Conservation (phyloP, 2,329 filamentous ascomycete genomes). For the Colletotrichum horii region DNA sequence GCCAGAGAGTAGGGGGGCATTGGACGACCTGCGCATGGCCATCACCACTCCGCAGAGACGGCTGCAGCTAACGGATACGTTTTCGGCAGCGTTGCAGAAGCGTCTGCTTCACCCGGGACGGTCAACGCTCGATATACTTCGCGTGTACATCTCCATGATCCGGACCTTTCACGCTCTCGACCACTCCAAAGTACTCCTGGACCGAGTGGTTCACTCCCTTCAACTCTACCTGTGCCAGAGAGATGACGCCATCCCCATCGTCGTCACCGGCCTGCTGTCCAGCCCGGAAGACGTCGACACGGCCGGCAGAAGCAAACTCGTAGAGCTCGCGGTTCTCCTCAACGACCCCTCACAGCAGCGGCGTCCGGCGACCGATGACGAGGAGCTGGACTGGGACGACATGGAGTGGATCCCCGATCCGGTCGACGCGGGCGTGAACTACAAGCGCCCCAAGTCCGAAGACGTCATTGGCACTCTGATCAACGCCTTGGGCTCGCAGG, state of each 20-base stretch:
- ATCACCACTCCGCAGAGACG: slow-evolving; percentile 73
- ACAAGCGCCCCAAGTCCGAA: slow-evolving; percentile 85
- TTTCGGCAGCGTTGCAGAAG: slow-evolving; percentile 68
- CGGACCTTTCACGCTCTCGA: slow-evolving; percentile 78
- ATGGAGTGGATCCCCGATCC: slow-evolving; percentile 94
- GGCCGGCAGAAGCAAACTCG: slow-evolving; percentile 56
- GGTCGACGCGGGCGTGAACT: slow-evolving; percentile 90
- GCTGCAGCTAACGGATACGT: slow-evolving; percentile 71
- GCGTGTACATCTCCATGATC: slow-evolving; percentile 81
- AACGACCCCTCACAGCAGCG: slow-evolving; percentile 63
- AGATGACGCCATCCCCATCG: slow-evolving; percentile 79
- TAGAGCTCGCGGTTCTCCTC: slow-evolving; percentile 72
- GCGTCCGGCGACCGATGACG: slow-evolving; percentile 60
- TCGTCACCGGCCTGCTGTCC: slow-evolving; percentile 75
- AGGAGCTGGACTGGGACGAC: slow-evolving; percentile 87
- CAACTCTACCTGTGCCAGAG: slow-evolving; percentile 78
- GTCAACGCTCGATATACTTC: slow-evolving; percentile 77
- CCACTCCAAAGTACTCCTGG: slow-evolving; percentile 77
- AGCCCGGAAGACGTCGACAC: slow-evolving; percentile 55
- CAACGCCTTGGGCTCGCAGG: slow-evolving; percentile 81
- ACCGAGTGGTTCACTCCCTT: slow-evolving; percentile 74
- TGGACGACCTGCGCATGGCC: slow-evolving; percentile 76
- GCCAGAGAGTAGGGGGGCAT: slow-evolving; percentile 73
- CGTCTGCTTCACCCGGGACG: slow-evolving; percentile 77
- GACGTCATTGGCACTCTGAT: slow-evolving; percentile 94